These are phyloP conservation scores for Fragilaria radians DNA, from an alignment of 108 stramenopile species.

Conservation along the genomic window DNA sequence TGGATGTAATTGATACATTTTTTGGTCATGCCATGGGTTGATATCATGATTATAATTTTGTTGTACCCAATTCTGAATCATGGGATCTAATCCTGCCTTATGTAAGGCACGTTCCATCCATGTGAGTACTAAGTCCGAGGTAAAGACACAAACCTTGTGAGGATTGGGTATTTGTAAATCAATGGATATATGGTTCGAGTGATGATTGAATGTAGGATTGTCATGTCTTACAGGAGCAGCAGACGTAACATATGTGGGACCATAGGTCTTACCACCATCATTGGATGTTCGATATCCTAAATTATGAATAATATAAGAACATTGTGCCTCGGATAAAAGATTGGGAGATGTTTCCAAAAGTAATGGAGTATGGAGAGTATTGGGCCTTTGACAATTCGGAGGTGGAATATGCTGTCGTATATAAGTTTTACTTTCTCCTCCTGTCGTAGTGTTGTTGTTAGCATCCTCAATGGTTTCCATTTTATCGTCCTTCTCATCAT, in stretches of 20 bases:
- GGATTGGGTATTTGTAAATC: slow-evolving; percentile 58
- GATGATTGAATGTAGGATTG: slow-evolving; percentile 28
- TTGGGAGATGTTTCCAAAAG: background rate
- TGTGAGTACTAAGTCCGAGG: slow-evolving; percentile 33
- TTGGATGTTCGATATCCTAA: background rate
- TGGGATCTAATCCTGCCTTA: background rate
- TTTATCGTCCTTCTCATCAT: slow-evolving; percentile 2
- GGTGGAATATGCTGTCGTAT: background rate
- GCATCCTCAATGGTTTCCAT: slow-evolving; percentile 1
- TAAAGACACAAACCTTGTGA: slow-evolving; percentile 67
- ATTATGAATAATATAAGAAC: background rate
- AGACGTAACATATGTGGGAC: background rate
- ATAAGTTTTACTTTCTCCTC: background rate
- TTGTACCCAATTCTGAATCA: slow-evolving; percentile 16
- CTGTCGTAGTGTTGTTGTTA: background rate
- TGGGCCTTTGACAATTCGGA: background rate
- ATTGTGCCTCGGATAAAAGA: background rate
- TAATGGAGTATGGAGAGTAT: background rate
- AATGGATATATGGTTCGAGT: slow-evolving; percentile 49
- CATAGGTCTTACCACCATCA: background rate
- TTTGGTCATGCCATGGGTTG: slow-evolving; percentile 24
- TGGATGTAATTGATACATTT: slow-evolving; percentile 55
- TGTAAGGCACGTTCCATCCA: slow-evolving; percentile 19
- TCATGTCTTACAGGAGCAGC: background rate
- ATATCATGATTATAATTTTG: background rate